Percentiles rank a stretch among this genome's conserved stretches.
Evolutionary conservation across 2,329 filamentous ascomycete genomes (phyloP).

Genomic region (Botrytis cinerea): DNA sequence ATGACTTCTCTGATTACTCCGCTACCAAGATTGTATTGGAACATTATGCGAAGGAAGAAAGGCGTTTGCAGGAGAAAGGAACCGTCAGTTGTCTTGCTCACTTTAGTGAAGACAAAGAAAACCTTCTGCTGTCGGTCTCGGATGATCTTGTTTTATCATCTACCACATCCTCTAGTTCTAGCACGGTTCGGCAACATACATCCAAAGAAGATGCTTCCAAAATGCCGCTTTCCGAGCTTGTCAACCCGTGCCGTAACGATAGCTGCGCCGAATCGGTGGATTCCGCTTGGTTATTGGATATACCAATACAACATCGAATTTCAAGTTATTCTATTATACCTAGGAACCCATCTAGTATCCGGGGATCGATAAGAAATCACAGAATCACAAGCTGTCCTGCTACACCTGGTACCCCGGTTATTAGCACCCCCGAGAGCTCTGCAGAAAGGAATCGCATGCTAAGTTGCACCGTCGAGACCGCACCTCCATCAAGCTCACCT

Average conservation of each 20-base stretch:
- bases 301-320: conserved; percentile 17
- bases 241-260: background rate
- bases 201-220: background rate
- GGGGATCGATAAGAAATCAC: background rate
- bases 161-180: conserved; percentile 3
- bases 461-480: conserved; percentile 9
- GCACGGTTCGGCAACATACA: conserved; percentile 7
- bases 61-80: conserved; percentile 13
- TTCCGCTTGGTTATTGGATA: background rate
- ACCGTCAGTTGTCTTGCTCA: background rate
- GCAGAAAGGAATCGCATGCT: background rate
- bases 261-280: conserved; percentile 2
- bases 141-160: background rate
- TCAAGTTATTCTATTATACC: conserved; percentile 9
- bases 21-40: conserved; percentile 34
- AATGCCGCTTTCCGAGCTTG: background rate
- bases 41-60: conserved; percentile 34
- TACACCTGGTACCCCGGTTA: background rate
- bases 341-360: background rate
- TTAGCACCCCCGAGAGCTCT: background rate
- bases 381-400: conserved; percentile 17
- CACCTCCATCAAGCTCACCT: background rate
- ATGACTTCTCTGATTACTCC: conserved; percentile 36
- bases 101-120: background rate
- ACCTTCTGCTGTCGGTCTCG: background rate